A percentile compares a stretch with the other conserved stretches of the same genome.
Conservation (phyloP, 1,284 basidiomycete species). For the Stereum hirsutum region DNA sequence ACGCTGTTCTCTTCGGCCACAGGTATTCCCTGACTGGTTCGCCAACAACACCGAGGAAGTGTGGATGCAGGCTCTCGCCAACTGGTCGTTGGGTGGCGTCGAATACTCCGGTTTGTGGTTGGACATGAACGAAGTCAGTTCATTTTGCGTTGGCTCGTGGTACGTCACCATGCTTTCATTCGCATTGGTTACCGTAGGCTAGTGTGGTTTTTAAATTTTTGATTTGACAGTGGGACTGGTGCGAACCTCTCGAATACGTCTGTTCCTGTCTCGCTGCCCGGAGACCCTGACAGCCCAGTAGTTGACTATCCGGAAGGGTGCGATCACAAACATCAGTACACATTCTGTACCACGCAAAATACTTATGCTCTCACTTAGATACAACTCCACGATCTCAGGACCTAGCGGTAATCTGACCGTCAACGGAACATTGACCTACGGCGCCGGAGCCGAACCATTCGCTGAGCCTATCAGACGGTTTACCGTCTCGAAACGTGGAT, state of each 20-base stretch:
- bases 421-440: conserved; percentile 53
- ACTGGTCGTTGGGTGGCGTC: conserved; percentile 50
- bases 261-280: conserved; percentile 39
- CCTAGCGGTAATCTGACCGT: conserved; percentile 69
- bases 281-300: conserved; percentile 40
- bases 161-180: too few relatives aligned
- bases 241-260: conserved; percentile 40
- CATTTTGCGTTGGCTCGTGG: conserved; percentile 60
- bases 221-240: conserved; percentile 34
- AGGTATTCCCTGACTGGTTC: conserved; percentile 66
- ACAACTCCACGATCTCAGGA: conserved; percentile 52
- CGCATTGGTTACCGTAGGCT: too few relatives aligned
- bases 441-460: conserved; percentile 11
- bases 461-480: not conserved
- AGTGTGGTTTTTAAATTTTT: not conserved
- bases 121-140: conserved; percentile 67
- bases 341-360: too few relatives aligned
- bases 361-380: too few relatives aligned
- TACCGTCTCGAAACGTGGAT: conserved; percentile 26
- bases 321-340: too few relatives aligned
- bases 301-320: conserved; percentile 57
- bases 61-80: conserved; percentile 50
- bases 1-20: too few relatives aligned
- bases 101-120: conserved; percentile 67
- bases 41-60: conserved; percentile 43